phyloP scores from a whole-genome alignment of 192 early-diverging fungal genomes.

The Backusella psychrophila region DNA sequence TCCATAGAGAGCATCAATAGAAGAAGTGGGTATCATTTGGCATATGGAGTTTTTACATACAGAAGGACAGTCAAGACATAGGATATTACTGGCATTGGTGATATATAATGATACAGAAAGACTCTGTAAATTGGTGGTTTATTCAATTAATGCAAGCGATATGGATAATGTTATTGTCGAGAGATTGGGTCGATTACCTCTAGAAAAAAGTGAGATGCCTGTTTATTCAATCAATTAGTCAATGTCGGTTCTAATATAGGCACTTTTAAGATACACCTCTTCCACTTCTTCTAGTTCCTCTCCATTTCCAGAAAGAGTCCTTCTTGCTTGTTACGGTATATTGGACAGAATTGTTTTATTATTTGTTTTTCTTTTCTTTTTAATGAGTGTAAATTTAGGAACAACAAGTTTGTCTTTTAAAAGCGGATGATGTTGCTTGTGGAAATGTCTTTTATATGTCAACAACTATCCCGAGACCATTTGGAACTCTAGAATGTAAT shows the following conservation, averaged over 20 bases:
- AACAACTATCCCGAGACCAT: background rate
- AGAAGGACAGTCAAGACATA: background rate
- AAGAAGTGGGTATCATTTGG: conserved; percentile 33
- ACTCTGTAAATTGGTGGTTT: conserved; percentile 22
- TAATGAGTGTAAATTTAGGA: background rate
- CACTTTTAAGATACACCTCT: conserved; percentile 20
- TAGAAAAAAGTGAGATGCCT: conserved; percentile 18
- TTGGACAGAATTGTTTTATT: no score
- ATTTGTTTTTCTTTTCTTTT: no score
- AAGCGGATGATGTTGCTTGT: conserved; percentile 19
- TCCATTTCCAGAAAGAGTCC: conserved; percentile 12
- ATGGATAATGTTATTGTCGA: conserved; percentile 14
- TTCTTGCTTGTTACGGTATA: conserved; percentile 23
- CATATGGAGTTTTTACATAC: conserved; percentile 35
- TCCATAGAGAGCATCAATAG: conserved; percentile 22
- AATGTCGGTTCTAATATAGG: background rate
- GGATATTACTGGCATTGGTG: conserved; percentile 12
- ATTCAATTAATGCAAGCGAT: conserved; percentile 17
- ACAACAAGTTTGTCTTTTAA: conserved; percentile 13
- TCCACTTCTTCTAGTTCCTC: conserved; percentile 24
- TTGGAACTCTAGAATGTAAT: conserved; percentile 3
- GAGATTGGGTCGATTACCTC: conserved; percentile 24
- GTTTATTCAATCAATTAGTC: background rate
- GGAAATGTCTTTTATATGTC: conserved; percentile 28
- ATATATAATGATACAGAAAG: conserved; percentile 23